Percentiles rank a stretch among this genome's conserved stretches.
Evolutionary conservation across 495 filamentous ascomycete species (phyloP).

Genomic region (Xylaria acuta): DNA sequence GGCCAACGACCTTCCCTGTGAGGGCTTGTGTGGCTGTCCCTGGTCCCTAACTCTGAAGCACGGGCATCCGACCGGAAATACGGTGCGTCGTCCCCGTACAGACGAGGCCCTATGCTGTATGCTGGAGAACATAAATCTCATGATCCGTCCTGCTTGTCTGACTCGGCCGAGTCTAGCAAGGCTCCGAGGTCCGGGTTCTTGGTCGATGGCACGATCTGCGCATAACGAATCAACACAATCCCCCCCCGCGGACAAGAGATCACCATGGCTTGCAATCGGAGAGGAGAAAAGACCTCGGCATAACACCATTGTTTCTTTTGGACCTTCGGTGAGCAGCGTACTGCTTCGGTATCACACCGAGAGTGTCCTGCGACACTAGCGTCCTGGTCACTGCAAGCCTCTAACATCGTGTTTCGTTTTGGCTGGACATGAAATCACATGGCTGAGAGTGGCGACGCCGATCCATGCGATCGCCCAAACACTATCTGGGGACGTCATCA

Average conservation of each 20-base stretch:
- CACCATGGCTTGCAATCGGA: neutral
- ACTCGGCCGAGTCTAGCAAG: neutral
- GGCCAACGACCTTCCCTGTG: neutral
- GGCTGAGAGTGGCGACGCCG: conserved; percentile 15
- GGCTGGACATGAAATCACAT: neutral
- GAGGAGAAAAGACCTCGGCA: conserved; percentile 7
- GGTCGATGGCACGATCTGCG: neutral
- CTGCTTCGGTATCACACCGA: conserved; percentile 5
- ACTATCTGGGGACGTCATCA: neutral
- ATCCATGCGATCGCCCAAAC: conserved; percentile 5
- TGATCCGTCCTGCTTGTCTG: neutral
- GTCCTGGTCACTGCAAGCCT: conserved; percentile 3
- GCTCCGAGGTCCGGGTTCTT: neutral
- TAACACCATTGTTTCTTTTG: conserved; percentile 9
- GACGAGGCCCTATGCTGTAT: neutral
- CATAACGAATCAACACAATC: neutral
- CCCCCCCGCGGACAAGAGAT: neutral
- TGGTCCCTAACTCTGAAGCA: neutral
- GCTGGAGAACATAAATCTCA: neutral
- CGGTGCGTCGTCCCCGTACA: conserved; percentile 17
- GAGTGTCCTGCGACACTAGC: neutral
- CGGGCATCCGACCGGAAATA: conserved; percentile 17
- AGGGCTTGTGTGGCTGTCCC: conserved; percentile 10
- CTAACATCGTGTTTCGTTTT: neutral
- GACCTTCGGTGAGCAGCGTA: neutral